phyloP scores from a whole-genome alignment of 179 eudicot species.

The Drosera spatulata region DNA sequence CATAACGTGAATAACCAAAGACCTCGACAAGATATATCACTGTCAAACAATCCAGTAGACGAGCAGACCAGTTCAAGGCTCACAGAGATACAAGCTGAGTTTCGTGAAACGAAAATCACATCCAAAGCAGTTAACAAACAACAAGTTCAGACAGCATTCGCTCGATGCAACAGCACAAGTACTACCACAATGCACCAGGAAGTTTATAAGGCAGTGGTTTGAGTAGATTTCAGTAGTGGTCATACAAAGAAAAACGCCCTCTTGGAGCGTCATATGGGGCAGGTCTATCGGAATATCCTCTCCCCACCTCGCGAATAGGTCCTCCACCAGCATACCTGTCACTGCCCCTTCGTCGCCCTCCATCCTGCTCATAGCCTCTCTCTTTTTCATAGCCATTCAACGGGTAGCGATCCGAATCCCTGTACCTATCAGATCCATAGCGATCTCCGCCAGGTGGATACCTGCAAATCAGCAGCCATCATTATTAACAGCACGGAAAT shows the following conservation, averaged over 20 bases:
- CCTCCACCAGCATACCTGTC: slow-evolving; percentile 13
- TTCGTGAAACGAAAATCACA: no score
- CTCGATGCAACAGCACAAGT: no score
- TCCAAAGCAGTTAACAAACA: no score
- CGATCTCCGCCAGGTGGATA: slow-evolving; percentile 40
- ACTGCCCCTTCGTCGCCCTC: slow-evolving; percentile 6
- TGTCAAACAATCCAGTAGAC: no score
- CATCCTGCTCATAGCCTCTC: slow-evolving; percentile 25
- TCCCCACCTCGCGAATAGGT: slow-evolving; percentile 17
- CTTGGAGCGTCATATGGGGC: slow-evolving; percentile 58
- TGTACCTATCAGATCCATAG: slow-evolving; percentile 38
- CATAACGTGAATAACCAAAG: no score
- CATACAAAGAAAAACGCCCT: slow-evolving; percentile 37
- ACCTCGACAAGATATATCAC: no score
- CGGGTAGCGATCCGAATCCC: slow-evolving; percentile 36
- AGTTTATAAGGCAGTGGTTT: no score
- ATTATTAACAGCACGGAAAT: background rate
- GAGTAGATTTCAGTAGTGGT: slow-evolving; percentile 24
- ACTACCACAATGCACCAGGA: no score
- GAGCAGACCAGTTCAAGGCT: no score
- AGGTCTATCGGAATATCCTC: slow-evolving; percentile 16
- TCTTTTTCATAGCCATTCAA: slow-evolving; percentile 44
- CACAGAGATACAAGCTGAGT: no score
- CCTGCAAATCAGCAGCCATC: slow-evolving; percentile 15
- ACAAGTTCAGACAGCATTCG: no score